Base-by-base conservation (phyloP, 176 grass and related monocot species). In the Dactylis glomerata region DNA sequence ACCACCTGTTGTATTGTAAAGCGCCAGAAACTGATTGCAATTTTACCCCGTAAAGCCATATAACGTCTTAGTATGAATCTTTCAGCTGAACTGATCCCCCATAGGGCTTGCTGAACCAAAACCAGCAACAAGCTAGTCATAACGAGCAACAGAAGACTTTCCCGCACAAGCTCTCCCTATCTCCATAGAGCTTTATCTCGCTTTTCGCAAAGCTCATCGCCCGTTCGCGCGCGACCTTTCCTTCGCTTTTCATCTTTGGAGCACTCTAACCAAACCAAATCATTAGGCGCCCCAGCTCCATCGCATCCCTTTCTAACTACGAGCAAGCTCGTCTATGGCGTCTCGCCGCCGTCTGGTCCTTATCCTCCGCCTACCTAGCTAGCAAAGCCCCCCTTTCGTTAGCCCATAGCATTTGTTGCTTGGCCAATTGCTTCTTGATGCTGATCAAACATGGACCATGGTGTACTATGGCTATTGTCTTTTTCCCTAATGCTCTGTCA, bases 171-270 rank as follows among this genome's bases (percentile, higher is more conserved):
- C 8, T 37, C 66, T 6, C 34, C 24, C 36, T 24, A 41, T 70
- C 36, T 51, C 49, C 50, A 52, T 52, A 17, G 19, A 75, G 45
- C 78, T 87, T 81, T 71, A 49, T 0, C 1, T 22, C 69, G 11
- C 78, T 76, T 87, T 62, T 14, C 45, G 6, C 69, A 87, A 87
- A 82, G 85, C 69, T 17, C 47, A 10, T 77, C 28, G 47, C 70
- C 79, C 58, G 45, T 61, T 73, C 4, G 11, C 58, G 4, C 58
- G 58, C 58, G 58, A 69, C 86, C 79, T 37, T 76, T 82, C 49
- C n/a, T n/a, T 20, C 37, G 63, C 80, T 88, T 77, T 88, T 45
- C 40, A 17, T 72, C 58, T 30, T 28, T 78, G 50, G 80, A 74
- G 22, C 30, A 8, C 73, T 51, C 73, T 61, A 83, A 70, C 58